phyloP scores from a whole-genome alignment of 805 yeast species.

The Hanseniaspora opuntiae region DNA sequence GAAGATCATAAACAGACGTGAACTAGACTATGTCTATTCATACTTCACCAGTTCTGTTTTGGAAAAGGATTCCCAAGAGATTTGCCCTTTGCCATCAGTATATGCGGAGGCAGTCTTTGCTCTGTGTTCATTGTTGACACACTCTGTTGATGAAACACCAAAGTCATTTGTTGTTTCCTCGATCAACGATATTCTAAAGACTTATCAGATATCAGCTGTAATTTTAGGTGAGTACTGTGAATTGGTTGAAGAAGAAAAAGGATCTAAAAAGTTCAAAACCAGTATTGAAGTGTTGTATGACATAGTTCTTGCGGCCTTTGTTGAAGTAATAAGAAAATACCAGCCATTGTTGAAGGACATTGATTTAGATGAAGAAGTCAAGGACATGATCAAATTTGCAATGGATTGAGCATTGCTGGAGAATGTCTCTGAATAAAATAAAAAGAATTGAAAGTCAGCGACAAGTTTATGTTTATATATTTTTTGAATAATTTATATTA shows the following conservation, averaged over 20 bases:
- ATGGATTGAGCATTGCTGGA: conserved; percentile 31
- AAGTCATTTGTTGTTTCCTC: conserved; percentile 39
- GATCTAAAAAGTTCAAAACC: conserved; percentile 22
- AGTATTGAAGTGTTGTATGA: conserved; percentile 47
- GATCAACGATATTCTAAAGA: conserved; percentile 45
- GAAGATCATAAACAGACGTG: conserved; percentile 15
- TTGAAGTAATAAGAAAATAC: conserved; percentile 50
- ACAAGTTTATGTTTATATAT: not conserved
- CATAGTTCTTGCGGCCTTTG: conserved; percentile 48
- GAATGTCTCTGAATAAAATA: no score
- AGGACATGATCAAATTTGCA: conserved; percentile 59
- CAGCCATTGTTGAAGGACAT: conserved; percentile 53
- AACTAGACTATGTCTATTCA: conserved; percentile 10
- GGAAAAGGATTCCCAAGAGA: conserved; percentile 44
- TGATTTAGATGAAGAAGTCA: conserved; percentile 47
- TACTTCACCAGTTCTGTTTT: not conserved
- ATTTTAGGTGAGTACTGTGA: conserved; percentile 36
- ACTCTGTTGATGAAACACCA: conserved; percentile 53
- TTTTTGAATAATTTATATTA: no score
- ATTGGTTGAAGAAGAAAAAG: conserved; percentile 16
- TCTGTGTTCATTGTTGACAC: conserved; percentile 35
- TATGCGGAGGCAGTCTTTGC: conserved; percentile 51
- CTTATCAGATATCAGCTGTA: conserved; percentile 48
- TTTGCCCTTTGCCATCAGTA: conserved; percentile 52
- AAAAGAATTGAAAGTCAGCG: not conserved